Base-by-base conservation (phyloP, 768 basidiomycete genomes). In the Leccinum ochraceum region DNA sequence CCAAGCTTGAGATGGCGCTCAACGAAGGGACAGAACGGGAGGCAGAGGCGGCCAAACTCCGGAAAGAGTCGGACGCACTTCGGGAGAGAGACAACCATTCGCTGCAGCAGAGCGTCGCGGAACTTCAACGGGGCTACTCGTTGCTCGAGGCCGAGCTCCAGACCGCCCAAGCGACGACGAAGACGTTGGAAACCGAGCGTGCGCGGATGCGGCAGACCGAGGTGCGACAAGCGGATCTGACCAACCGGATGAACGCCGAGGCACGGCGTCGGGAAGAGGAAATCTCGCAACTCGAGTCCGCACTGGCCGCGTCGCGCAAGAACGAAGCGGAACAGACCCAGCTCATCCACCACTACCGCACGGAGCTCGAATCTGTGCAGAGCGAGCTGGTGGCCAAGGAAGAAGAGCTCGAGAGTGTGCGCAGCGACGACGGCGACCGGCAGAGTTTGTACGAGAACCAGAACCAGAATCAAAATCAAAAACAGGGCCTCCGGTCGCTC, bases 331-430 rank as follows among this genome's bases (percentile, higher is more conserved):
- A 93, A 72, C 83, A 86, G 54, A 79, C 80, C 37, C 83, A 82
- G 39, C 82, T 89, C 72, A 77, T 92, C 60, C 77, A 81, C 57
- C 81, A 82, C 58, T 85, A 86, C 6, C 84, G 86, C 61, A 81
- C 82, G 58, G 92, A 93, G 67, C 80, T 90, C 59, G 91, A 93
- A 75, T 61, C 74, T n/a, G 80, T 92, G 36, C 85, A 85, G 20
- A 74, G 78, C 55, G 89, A 92, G 62, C 72, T 91, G 32, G 71
- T 71, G 48, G 76, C 78, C 56, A 87, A 85, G 65, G 87, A 89
- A 53, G 82, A 87, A 57, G 90, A 93, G 70, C 74, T 91, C 57
- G 82, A 86, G 63, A 80, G 77, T 42, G 78, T 89, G 13, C 76
- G 73, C 46, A 76, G 75, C 42, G 37, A 75, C 81, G 26, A 77